Evolutionary conservation across 2,329 filamentous ascomycete species (phyloP).

Genomic region (Rutstroemia sp.): DNA sequence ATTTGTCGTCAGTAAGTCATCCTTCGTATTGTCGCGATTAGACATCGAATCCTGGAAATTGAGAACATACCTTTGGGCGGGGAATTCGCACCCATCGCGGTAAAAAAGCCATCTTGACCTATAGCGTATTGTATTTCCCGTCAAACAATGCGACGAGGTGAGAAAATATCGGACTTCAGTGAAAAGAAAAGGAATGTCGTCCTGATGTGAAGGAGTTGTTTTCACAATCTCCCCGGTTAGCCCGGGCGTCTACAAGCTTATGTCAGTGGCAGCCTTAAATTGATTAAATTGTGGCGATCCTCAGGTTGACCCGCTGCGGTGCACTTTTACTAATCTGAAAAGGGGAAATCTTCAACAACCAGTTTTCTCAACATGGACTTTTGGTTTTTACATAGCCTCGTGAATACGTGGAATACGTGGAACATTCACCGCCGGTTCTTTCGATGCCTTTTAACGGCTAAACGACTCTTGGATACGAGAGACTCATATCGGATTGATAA

Average conservation of each 20-base stretch:
- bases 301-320: background rate
- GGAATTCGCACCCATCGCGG: slow-evolving; percentile 27
- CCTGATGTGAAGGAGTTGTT: background rate
- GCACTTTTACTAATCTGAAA: background rate
- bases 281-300: too few species aligned
- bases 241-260: background rate
- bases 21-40: background rate
- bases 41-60: background rate
- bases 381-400: background rate
- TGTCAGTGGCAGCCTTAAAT: background rate
- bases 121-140: background rate
- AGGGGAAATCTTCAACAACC: background rate
- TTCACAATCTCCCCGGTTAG: background rate
- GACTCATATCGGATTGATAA: background rate
- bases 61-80: slow-evolving; percentile 25
- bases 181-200: background rate
- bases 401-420: background rate
- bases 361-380: background rate
- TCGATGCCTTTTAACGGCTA: background rate
- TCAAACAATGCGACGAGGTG: slow-evolving; percentile 1
- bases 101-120: slow-evolving; percentile 21
- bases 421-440: too few species aligned
- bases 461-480: background rate
- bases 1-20: slow-evolving; percentile 13
- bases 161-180: background rate